Evolutionary conservation across 768 basidiomycete species (phyloP), one percentile per base, ranked within the genome.

Genomic region (Lentinula sp.): DNA sequence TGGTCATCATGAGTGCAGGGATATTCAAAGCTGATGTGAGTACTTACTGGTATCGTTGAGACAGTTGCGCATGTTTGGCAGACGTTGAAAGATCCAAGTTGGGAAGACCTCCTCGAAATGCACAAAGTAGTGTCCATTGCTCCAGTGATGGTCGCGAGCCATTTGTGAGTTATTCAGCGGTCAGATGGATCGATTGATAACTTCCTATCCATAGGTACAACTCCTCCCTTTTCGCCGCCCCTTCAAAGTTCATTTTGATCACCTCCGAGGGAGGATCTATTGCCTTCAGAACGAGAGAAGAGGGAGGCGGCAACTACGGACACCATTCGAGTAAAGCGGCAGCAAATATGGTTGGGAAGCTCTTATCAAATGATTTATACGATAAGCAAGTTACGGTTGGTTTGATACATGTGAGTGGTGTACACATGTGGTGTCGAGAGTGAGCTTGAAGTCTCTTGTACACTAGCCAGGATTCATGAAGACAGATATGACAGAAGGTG

Each of bases 281-380:
- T 59, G 66, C 65, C 34, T 69, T 80, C 11, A 69, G 79, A 5
- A 80, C 78, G 0, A 66, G 69, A 63, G 72, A 71, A 43, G 80
- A 82, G 70, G 79, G 79, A 37, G 78, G 78, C 1, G 77, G 78
- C 11, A 81, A 79, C 66, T 80, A 75, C 61, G 79, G 77, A 16
- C 80, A 81, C 65, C 80, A 81, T 63, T 79, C 75, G 1, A 75
- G 72, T 60, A 82, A 82, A 67, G 77, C 75, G 1, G 80, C 80
- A 21, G 73, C 70, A 5, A 80, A 82, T 62, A 82, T 82, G 80
- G 71, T 77, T 9, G 79, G 78, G 2, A 74, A 74, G 48, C 66
- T 81, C 21, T 64, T 81, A 42, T 68, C 72, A 8, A 69, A 71
- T 48, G 78, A 80, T 61, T 61, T 81, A 13, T 66, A 72, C 37